These are phyloP conservation scores for Silene vulgaris DNA, from an alignment of 179 eudicot genomes.

Conservation along the genomic window DNA sequence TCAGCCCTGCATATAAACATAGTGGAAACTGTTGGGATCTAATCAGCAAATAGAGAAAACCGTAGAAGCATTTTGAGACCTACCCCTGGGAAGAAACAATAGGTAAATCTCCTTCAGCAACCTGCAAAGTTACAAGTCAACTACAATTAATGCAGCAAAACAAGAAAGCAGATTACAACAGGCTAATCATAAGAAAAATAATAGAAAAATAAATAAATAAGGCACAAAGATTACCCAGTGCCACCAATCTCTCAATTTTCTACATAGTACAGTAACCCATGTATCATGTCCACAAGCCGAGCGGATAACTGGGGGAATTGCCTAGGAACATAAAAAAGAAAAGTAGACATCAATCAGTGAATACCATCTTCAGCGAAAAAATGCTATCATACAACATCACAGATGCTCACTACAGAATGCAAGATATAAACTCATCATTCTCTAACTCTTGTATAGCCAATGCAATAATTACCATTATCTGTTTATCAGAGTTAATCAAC, in stretches of 20 bases:
- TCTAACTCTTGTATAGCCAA: background rate
- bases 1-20: constrained; percentile 55
- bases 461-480: background rate
- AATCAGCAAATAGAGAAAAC: constrained; percentile 19
- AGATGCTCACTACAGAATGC: background rate
- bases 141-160: constrained; percentile 15
- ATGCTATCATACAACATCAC: background rate
- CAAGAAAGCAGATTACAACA: constrained; percentile 11
- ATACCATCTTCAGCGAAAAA: background rate
- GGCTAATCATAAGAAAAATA: background rate
- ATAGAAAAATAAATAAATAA: background rate
- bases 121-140: constrained; percentile 43
- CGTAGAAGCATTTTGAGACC: constrained; percentile 21
- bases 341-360: background rate
- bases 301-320: constrained; percentile 90
- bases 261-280: constrained; percentile 92
- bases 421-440: background rate
- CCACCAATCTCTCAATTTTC: constrained; percentile 99
- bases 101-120: constrained; percentile 94
- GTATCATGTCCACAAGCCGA: constrained; percentile 87
- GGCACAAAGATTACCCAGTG: constrained; percentile 62
- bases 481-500: background rate
- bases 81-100: constrained; percentile 90
- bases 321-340: constrained; percentile 38
- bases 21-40: constrained; percentile 15